Conservation (phyloP, 805 yeast species). For the Priceomyces haplophilus region DNA sequence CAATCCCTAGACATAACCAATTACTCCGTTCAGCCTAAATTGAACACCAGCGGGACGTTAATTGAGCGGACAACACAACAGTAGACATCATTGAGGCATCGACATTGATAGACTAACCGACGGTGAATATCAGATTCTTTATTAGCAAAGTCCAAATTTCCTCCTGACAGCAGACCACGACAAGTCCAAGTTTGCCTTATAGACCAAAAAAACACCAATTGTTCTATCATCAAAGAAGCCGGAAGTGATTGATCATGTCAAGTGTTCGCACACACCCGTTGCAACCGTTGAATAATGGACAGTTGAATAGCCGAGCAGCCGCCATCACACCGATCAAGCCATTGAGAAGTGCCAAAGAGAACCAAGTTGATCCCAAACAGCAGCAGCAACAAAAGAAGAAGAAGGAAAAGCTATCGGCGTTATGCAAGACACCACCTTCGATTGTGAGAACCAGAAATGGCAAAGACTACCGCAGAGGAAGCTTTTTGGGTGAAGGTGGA, state of each 20-base stretch:
- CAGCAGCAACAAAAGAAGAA: slow-evolving; percentile 52
- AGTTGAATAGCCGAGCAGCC: slow-evolving; percentile 45
- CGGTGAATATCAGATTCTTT: neutral
- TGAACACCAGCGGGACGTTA: neutral
- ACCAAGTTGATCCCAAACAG: slow-evolving; percentile 22
- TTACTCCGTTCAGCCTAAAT: neutral
- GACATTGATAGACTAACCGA: neutral
- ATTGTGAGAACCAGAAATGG: slow-evolving; percentile 84
- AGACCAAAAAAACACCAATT: neutral
- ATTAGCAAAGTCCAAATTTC: too few species aligned
- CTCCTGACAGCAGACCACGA: neutral
- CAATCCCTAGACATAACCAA: neutral
- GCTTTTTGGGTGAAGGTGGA: slow-evolving; percentile 95
- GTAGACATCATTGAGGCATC: neutral
- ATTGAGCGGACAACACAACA: neutral
- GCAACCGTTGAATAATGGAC: slow-evolving; percentile 53
- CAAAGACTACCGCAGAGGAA: slow-evolving; percentile 85
- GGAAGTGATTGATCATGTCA: slow-evolving; percentile 16
- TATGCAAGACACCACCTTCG: slow-evolving; percentile 96
- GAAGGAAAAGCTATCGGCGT: slow-evolving; percentile 83
- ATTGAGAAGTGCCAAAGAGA: slow-evolving; percentile 22
- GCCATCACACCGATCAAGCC: slow-evolving; percentile 31
- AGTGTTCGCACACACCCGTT: slow-evolving; percentile 45
- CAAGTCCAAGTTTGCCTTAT: neutral
- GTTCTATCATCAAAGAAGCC: neutral